Evolutionary conservation across 129 eudicot species (phyloP).

Genomic region (Helianthus annuus): HanXRQr2.0-SUNRISE NC_035438.2:1029329-1029828

Average conservation of each 20-base stretch:
- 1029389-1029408: constrained; percentile 3
- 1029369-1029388: constrained; percentile 27
- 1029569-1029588: constrained; percentile 21
- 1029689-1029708: constrained; percentile 69
- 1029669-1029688: constrained; percentile 61
- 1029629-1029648: constrained; percentile 51
- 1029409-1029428: constrained; percentile 13
- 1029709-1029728: constrained; percentile 92
- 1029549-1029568: constrained; percentile 38
- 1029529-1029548: neutral
- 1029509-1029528: neutral
- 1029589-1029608: constrained; percentile 14
- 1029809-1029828: constrained; percentile 48
- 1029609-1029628: constrained; percentile 50
- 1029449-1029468: neutral
- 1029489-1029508: constrained; percentile 30
- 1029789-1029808: constrained; percentile 21
- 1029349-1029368: too few species aligned
- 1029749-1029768: constrained; percentile 66
- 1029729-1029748: constrained; percentile 89
- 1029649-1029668: constrained; percentile 43
- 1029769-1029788: constrained; percentile 19
- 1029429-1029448: neutral
- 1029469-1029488: constrained; percentile 11
- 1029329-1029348: too few species aligned